Evolutionary conservation across 192 early-diverging fungal genomes (phyloP).

Genomic region (Coemansia sp.): DNA sequence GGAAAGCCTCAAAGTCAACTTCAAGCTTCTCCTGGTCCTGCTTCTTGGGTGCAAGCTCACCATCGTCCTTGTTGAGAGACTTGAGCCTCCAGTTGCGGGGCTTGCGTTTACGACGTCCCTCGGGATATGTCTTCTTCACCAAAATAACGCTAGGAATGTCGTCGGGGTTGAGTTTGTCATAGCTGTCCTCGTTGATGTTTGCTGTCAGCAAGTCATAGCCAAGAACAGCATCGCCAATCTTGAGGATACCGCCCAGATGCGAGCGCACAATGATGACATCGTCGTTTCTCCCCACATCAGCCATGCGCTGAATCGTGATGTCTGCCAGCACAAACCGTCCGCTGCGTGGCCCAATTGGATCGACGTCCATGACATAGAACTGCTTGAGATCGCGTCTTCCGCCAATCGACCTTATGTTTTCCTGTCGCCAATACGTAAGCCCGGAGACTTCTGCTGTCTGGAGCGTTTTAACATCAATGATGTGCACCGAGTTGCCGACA

Average conservation of each 20-base stretch:
- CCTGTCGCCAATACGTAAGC: constrained; percentile 79
- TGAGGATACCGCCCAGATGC: constrained; percentile 88
- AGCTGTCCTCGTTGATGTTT: constrained; percentile 91
- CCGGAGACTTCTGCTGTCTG: constrained; percentile 72
- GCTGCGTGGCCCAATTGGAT: constrained; percentile 70
- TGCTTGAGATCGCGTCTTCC: constrained; percentile 81
- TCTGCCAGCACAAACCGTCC: constrained; percentile 85
- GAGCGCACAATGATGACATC: constrained; percentile 83
- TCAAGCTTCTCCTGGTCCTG: constrained; percentile 77
- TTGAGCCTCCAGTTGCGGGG: constrained; percentile 89
- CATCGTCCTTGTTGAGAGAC: constrained; percentile 84
- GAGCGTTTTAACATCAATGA: constrained; percentile 88
- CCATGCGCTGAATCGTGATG: constrained; percentile 76
- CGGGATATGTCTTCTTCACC: constrained; percentile 89
- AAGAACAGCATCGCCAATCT: constrained; percentile 86
- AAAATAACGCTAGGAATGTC: constrained; percentile 86
- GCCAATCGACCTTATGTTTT: constrained; percentile 70
- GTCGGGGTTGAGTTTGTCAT: constrained; percentile 67
- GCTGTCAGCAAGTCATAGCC: constrained; percentile 86
- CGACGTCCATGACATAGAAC: constrained; percentile 94
- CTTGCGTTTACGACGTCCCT: constrained; percentile 83
- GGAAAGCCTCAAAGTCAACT: constrained; percentile 91
- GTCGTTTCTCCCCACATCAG: constrained; percentile 83
- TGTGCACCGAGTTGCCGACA: constrained; percentile 81
- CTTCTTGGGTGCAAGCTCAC: constrained; percentile 76